Base-by-base conservation (phyloP, 768 basidiomycete genomes). In the Hortiboletus flavorubellus region DNA sequence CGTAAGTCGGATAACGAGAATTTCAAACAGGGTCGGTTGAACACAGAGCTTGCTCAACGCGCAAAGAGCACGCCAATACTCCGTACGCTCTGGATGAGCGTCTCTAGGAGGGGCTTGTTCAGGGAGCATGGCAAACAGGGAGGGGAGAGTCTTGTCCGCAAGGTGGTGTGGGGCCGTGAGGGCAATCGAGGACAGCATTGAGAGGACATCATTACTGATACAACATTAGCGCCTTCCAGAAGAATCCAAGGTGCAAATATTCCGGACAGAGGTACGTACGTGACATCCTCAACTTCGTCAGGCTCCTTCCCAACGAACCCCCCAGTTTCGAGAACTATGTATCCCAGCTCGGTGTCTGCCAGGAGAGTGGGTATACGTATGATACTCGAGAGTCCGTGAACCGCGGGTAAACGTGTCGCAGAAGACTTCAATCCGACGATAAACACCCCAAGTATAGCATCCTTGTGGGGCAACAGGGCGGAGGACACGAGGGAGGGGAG, bases 11-110 rank as follows among this genome's bases (percentile, higher is more conserved):
- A 92, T 78, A 49, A 92, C 83, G 29, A 98, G 78, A 5, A 78
- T 85, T 65, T 92, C 91, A 69, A 96, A 98, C n/a, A 98, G 78
- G 14, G 82, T 76, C 0, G 86, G 78, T 39, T 86, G 84, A 9
- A 81, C 64, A 68, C 91, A 97, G 12, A 99, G 78, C 14, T 76
- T 79, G 49, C 82, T 80, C 43, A 98, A 78, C 14, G 85, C 80
- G 11, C 77, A 75, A 51, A 98, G 79, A 38, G 80, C 79, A 37
- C 81, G 80, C 78, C 89, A 87, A 62, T 81, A 87, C 49, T 78
- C 79, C 16, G 77, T 73, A n/a, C 90, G 83, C 38, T 83, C 82
- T 3, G 70, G 60, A 3, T 72, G 70, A 12, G 81, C 84, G 6
- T 82, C 77, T 18, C 80, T 72, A 1, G 74, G 35, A 4, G 91